Percentiles rank a stretch among this genome's conserved stretches.
These are phyloP conservation scores for Emmonsiellopsis sp. DNA, from an alignment of 2,329 filamentous ascomycete genomes.

Conservation along the genomic window DNA sequence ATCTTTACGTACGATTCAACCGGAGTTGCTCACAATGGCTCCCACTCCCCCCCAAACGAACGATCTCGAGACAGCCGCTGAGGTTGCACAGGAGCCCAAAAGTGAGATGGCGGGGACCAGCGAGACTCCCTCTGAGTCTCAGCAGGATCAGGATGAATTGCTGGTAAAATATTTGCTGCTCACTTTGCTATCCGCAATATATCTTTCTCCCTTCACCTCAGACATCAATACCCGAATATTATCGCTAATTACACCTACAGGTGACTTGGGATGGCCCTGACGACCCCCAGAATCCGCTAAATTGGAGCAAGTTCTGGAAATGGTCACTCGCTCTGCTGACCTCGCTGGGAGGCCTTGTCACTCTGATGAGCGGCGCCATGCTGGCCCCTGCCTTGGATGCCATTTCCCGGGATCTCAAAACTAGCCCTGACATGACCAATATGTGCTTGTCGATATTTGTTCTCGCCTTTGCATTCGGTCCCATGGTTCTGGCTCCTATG, in stretches of 20 bases:
- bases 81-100: not conserved
- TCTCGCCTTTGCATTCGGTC: constrained; percentile 49
- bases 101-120: not conserved
- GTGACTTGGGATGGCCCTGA: constrained; percentile 53
- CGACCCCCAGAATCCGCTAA: constrained; percentile 51
- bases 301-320: constrained; percentile 46
- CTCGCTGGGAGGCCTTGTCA: constrained; percentile 26
- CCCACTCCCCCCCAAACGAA: not conserved
- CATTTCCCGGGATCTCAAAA: constrained; percentile 38
- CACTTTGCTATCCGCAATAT: not conserved
- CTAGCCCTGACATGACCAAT: constrained; percentile 35
- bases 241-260: not conserved
- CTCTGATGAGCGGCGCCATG: constrained; percentile 24
- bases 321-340: constrained; percentile 41
- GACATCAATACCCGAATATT: too few species aligned
- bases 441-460: constrained; percentile 55
- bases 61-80: not conserved
- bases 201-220: not conserved
- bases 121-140: not conserved
- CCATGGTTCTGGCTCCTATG: constrained; percentile 55
- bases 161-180: not conserved
- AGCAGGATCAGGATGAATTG: not conserved
- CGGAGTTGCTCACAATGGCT: not conserved
- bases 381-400: constrained; percentile 32
- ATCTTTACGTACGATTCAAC: too few species aligned